phyloP scores from a whole-genome alignment of 2,329 filamentous ascomycete genomes.

The Albophoma yamanashiensis region DNA sequence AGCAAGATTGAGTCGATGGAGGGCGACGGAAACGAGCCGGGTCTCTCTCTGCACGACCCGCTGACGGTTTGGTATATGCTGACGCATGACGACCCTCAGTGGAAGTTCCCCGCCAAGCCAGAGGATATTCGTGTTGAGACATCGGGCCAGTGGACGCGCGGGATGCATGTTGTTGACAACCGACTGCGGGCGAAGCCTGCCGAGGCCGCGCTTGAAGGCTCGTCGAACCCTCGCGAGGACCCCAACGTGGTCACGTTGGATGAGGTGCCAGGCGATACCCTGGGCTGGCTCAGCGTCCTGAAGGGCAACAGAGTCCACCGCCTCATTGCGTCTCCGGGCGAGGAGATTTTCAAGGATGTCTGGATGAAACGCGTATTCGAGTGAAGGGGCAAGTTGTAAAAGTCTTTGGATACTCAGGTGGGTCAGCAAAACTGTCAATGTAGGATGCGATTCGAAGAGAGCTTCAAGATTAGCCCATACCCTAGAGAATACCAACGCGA shows the following conservation, averaged over 20 bases:
- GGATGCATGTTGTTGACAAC: conserved; percentile 79
- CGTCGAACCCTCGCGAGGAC: conserved; percentile 29
- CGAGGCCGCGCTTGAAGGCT: conserved; percentile 26
- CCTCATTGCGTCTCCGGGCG: conserved; percentile 59
- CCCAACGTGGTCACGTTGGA: conserved; percentile 28
- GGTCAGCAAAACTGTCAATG: conserved; percentile 7
- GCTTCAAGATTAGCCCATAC: conserved; percentile 5
- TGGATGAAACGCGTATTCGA: conserved; percentile 58
- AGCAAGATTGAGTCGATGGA: conserved; percentile 55
- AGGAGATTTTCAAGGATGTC: conserved; percentile 53
- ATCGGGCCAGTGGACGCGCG: conserved; percentile 84
- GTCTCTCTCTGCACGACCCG: conserved; percentile 65
- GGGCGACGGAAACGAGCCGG: conserved; percentile 44
- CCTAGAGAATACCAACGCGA: conserved; percentile 9
- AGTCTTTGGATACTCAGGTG: background rate
- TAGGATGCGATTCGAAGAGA: background rate
- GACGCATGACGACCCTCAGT: conserved; percentile 45
- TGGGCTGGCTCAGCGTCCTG: conserved; percentile 61
- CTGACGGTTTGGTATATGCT: conserved; percentile 71
- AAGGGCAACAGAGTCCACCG: conserved; percentile 74
- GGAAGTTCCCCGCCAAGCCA: conserved; percentile 44
- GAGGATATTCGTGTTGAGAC: conserved; percentile 90
- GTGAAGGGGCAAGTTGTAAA: conserved; percentile 4
- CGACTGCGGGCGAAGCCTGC: conserved; percentile 47
- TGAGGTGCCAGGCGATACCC: conserved; percentile 58